phyloP scores from a whole-genome alignment of 2,329 filamentous ascomycete species.

The Cercospora zeae-maydis region DNA sequence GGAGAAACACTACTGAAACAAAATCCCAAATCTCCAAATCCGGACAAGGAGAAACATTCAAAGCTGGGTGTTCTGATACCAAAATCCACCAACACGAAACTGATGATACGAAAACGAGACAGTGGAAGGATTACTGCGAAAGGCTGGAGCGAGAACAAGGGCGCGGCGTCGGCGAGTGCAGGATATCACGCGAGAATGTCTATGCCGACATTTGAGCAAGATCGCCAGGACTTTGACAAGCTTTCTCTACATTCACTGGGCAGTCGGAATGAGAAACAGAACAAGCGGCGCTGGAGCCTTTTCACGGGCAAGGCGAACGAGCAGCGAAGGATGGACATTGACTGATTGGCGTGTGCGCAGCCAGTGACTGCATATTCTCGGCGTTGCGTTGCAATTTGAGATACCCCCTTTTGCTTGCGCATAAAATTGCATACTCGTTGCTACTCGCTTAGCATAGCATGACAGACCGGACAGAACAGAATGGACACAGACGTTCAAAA shows the following conservation, averaged over 20 bases:
- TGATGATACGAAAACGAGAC: conserved; percentile 2
- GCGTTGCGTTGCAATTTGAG: background rate
- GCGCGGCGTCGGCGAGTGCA: background rate
- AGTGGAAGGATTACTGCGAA: background rate
- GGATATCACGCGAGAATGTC: conserved; percentile 10
- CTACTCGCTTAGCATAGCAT: background rate
- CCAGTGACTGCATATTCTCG: background rate
- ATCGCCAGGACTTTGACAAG: conserved; percentile 3
- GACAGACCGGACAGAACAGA: background rate
- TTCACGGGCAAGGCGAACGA: background rate
- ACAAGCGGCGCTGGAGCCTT: background rate
- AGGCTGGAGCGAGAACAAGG: background rate
- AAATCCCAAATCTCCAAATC: background rate
- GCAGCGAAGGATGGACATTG: conserved; percentile 2
- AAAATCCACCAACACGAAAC: background rate
- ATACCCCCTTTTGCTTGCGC: background rate
- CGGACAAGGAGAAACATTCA: conserved; percentile 4
- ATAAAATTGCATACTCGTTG: background rate
- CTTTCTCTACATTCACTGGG: conserved; percentile 2
- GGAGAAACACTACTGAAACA: background rate
- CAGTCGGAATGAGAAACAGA: conserved; percentile 6
- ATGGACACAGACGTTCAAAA: background rate
- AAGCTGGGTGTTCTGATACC: conserved; percentile 2
- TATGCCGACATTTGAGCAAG: background rate
- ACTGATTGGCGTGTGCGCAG: background rate